phyloP scores from a whole-genome alignment of 805 yeast genomes.

The Metschnikowia dekortorum region DNA sequence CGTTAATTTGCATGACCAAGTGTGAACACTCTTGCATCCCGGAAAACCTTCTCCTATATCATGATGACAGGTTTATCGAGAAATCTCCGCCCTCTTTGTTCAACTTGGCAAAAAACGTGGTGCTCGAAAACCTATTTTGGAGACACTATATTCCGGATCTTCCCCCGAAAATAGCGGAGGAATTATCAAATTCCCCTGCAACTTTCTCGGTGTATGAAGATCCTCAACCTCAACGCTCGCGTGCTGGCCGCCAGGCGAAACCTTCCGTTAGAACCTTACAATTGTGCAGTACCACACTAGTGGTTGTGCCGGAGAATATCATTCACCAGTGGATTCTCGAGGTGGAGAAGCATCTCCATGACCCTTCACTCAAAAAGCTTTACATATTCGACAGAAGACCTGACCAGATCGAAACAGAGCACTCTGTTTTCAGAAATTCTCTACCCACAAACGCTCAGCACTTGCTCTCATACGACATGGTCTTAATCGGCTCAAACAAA shows the following conservation, averaged over 20 bases:
- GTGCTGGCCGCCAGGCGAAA: constrained; percentile 14
- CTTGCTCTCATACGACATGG: constrained; percentile 46
- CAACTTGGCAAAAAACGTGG: constrained; percentile 39
- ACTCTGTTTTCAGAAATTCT: constrained; percentile 16
- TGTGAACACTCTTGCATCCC: constrained; percentile 48
- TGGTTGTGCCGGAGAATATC: constrained; percentile 63
- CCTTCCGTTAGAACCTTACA: constrained; percentile 25
- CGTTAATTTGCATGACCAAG: constrained; percentile 52
- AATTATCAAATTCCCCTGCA: constrained; percentile 40
- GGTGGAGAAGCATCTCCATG: constrained; percentile 49
- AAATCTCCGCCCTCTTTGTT: constrained; percentile 15
- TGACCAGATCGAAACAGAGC: background rate
- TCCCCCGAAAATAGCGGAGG: constrained; percentile 39
- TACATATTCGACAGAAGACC: constrained; percentile 26
- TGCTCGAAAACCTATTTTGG: constrained; percentile 55
- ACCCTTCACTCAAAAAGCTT: constrained; percentile 31
- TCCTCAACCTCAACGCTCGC: constrained; percentile 4
- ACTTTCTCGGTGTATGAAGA: constrained; percentile 32
- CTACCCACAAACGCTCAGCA: constrained; percentile 24
- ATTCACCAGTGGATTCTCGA: constrained; percentile 64
- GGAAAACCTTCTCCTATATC: constrained; percentile 18
- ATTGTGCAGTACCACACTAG: constrained; percentile 51
- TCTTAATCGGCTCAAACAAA: constrained; percentile 46
- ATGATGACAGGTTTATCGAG: constrained; percentile 6
- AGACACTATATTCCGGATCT: constrained; percentile 39